Conservation (phyloP, 1,284 basidiomycete species). For the Sanguinoderma infundibulare region DNA sequence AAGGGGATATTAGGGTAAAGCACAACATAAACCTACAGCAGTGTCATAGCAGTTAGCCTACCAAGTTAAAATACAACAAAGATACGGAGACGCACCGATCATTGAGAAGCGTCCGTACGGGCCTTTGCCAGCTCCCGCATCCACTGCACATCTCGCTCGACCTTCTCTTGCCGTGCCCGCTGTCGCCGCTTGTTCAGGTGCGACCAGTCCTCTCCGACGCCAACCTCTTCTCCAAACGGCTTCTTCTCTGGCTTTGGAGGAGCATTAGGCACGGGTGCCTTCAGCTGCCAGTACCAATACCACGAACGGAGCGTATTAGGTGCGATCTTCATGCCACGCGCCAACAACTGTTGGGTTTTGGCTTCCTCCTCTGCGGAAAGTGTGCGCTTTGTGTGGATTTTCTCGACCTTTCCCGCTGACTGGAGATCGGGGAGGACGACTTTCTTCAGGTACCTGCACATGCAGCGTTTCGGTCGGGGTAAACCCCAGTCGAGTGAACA, state of each 20-base stretch:
- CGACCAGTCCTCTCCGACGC: slow-evolving; percentile 55
- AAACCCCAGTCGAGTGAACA: too few relatives aligned
- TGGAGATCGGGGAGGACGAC: slow-evolving; percentile 1
- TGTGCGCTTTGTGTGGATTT: neutral
- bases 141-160: slow-evolving; percentile 34
- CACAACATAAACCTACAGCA: neutral
- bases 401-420: neutral
- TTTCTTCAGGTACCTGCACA: slow-evolving; percentile 3
- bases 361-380: neutral
- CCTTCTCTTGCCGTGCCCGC: slow-evolving; percentile 40
- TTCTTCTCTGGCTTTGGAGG: slow-evolving; percentile 25
- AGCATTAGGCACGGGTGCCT: neutral
- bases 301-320: neutral
- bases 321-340: neutral
- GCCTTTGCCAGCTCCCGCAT: slow-evolving; percentile 32
- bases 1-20: neutral
- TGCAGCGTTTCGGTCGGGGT: neutral
- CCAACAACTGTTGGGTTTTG: neutral
- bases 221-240: slow-evolving; percentile 47
- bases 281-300: neutral
- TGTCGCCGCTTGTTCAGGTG: slow-evolving; percentile 61
- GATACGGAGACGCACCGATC: neutral
- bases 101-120: slow-evolving; percentile 13
- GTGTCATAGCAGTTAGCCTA: neutral
- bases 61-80: neutral